Percentiles rank a stretch among this genome's conserved stretches.
Evolutionary conservation across 805 yeast genomes (phyloP).

Genomic region (Barnettozyma botsteinii): DNA sequence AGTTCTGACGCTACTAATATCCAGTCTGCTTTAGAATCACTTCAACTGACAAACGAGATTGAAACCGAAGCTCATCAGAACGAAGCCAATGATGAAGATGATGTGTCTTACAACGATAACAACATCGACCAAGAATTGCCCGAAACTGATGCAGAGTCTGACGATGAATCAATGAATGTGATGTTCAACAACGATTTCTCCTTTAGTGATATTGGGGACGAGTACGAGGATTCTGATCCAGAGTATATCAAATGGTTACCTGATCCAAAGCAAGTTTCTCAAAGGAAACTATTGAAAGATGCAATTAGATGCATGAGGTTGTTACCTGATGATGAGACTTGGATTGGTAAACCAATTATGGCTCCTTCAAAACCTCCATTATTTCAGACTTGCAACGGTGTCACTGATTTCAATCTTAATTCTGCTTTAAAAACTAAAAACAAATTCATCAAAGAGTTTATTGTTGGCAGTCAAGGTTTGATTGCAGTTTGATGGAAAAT

Average conservation of each 20-base stretch:
- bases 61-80: background rate
- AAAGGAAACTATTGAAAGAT: conserved; percentile 41
- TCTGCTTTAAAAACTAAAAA: conserved; percentile 4
- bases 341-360: conserved; percentile 41
- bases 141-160: conserved; percentile 14
- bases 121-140: conserved; percentile 6
- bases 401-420: background rate
- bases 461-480: conserved; percentile 12
- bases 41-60: background rate
- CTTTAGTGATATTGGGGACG: conserved; percentile 5
- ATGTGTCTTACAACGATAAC: conserved; percentile 6
- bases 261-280: conserved; percentile 29
- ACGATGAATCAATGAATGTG: background rate
- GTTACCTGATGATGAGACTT: conserved; percentile 43
- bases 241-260: conserved; percentile 42
- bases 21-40: background rate
- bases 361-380: conserved; percentile 25
- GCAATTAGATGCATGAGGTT: conserved; percentile 54
- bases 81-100: conserved; percentile 11
- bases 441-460: conserved; percentile 8
- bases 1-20: background rate
- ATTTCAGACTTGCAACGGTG: conserved; percentile 8
- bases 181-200: background rate
- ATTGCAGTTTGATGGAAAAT: conserved; percentile 1
- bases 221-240: too few relatives aligned